These are phyloP conservation scores for Myxozyma mucilagina DNA, from an alignment of 805 yeast genomes.

Conservation along the genomic window DNA sequence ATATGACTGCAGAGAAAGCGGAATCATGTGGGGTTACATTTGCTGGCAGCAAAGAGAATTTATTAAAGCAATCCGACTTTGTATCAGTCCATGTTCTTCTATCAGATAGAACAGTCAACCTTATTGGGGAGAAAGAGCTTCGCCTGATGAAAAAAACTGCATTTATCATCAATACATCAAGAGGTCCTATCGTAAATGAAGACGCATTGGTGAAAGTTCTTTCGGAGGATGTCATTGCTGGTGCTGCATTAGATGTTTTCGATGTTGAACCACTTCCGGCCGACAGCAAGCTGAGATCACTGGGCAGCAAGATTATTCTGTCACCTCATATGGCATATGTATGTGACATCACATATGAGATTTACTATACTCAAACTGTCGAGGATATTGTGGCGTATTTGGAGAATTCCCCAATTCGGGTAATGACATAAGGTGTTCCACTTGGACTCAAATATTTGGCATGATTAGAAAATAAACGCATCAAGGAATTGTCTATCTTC, in stretches of 20 bases:
- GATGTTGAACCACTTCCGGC: slow-evolving; percentile 33
- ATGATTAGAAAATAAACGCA: too few relatives aligned
- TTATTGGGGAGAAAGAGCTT: slow-evolving; percentile 26
- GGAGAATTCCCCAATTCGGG: slow-evolving; percentile 8
- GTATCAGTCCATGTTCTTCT: slow-evolving; percentile 31
- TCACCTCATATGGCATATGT: slow-evolving; percentile 34
- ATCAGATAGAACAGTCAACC: slow-evolving; percentile 21
- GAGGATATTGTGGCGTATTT: slow-evolving; percentile 17
- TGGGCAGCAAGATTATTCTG: slow-evolving; percentile 26
- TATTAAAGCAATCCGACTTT: slow-evolving; percentile 28
- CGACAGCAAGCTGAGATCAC: slow-evolving; percentile 23
- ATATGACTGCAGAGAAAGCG: slow-evolving; percentile 25
- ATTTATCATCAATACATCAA: slow-evolving; percentile 31
- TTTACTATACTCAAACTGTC: slow-evolving; percentile 22
- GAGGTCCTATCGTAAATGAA: slow-evolving; percentile 34
- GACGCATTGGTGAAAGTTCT: slow-evolving; percentile 29
- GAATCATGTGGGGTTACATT: slow-evolving; percentile 7
- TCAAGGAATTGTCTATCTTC: neutral
- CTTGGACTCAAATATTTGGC: too few relatives aligned
- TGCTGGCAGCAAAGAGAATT: slow-evolving; percentile 28
- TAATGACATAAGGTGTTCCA: neutral
- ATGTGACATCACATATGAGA: slow-evolving; percentile 19
- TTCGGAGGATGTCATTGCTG: slow-evolving; percentile 26
- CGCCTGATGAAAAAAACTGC: slow-evolving; percentile 31
- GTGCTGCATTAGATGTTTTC: slow-evolving; percentile 34